Conservation (phyloP, 352 stramenopile species). For the Aphanomyces euteiches region DNA sequence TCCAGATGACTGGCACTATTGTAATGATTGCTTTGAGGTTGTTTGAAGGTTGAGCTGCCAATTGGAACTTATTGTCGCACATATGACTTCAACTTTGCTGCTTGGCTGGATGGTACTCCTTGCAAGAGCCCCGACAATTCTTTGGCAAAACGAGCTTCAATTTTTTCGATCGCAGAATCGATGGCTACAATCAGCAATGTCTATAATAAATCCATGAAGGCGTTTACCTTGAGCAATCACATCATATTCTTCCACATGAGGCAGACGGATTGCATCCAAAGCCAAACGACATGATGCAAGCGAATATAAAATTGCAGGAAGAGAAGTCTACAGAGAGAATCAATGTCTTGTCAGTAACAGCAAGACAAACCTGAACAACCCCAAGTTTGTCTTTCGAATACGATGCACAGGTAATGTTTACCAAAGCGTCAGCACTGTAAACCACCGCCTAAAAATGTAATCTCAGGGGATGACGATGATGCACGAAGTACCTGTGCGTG, state of each 20-base stretch:
- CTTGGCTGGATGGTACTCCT: neutral
- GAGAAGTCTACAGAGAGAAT: neutral
- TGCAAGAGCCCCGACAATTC: neutral
- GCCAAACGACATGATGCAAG: neutral
- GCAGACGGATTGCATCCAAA: neutral
- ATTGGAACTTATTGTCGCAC: too few relatives aligned
- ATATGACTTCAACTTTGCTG: neutral
- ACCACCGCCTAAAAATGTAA: constrained; percentile 1
- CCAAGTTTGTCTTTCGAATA: constrained; percentile 29
- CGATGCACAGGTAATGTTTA: neutral
- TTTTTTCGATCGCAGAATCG: constrained; percentile 9
- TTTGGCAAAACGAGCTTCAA: neutral
- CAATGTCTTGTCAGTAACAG: neutral
- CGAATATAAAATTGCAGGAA: constrained; percentile 8
- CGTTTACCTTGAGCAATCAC: neutral
- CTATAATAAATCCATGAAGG: neutral
- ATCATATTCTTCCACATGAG: constrained; percentile 15
- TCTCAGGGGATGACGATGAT: too few relatives aligned
- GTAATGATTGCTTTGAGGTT: too few relatives aligned
- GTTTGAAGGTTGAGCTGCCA: too few relatives aligned
- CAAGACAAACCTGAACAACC: constrained; percentile 12
- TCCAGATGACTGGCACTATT: neutral
- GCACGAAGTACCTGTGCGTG: neutral
- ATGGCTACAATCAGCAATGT: constrained; percentile 9
- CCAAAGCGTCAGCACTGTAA: constrained; percentile 11